Evolutionary conservation across 2,329 filamentous ascomycete species (phyloP).

Genomic region (Aureobasidium subglaciale): DNA sequence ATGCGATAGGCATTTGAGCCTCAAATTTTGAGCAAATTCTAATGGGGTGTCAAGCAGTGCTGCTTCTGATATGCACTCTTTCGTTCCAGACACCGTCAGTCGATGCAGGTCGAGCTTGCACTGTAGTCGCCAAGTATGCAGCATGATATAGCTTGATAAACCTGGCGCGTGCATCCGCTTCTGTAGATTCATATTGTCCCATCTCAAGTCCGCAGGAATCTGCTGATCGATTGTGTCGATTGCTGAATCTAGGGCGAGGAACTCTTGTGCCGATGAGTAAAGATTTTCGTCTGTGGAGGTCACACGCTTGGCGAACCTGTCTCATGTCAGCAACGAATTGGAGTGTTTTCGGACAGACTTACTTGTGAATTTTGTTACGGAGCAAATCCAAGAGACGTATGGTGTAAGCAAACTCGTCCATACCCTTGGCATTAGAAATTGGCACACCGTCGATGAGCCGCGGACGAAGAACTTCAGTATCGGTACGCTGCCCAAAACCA

Average conservation of each 20-base stretch:
- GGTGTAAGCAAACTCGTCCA: conserved; percentile 9
- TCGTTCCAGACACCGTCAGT: background rate
- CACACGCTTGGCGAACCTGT: background rate
- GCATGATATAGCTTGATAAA: conserved; percentile 2
- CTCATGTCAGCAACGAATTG: background rate
- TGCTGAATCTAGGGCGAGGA: background rate
- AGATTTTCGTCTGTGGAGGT: background rate
- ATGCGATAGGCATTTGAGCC: background rate
- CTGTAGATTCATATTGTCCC: background rate
- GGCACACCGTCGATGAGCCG: background rate
- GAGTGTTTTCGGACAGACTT: too few species aligned
- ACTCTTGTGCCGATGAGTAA: background rate
- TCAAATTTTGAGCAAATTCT: background rate
- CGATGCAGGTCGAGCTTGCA: conserved; percentile 5
- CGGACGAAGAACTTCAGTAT: background rate
- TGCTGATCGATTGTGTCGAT: conserved; percentile 3
- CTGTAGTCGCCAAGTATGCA: conserved; percentile 5
- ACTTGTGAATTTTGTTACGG: conserved; percentile 10
- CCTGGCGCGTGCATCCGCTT: conserved; percentile 2
- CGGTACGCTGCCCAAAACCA: background rate
- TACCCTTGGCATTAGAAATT: background rate
- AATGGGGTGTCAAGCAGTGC: background rate
- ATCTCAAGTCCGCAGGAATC: background rate
- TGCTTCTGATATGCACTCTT: background rate
- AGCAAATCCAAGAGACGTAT: conserved; percentile 1